phyloP scores from a whole-genome alignment of 164 flowering plant genomes.

The Brasenia schreberi region DNA sequence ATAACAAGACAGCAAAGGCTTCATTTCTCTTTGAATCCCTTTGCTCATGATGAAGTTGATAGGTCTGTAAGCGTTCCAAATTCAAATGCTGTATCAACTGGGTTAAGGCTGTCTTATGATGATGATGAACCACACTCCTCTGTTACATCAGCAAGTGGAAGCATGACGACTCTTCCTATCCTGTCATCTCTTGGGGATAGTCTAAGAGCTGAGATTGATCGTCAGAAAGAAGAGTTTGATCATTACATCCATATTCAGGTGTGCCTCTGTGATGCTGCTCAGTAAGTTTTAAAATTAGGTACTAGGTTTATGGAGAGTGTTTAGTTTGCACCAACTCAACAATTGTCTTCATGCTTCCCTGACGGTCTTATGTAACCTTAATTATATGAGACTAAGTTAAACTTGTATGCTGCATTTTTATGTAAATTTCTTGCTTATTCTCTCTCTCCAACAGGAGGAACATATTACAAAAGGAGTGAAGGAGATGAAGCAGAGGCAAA shows the following conservation, averaged over 20 bases:
- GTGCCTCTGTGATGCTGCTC: not conserved
- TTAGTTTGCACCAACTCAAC: too few species aligned
- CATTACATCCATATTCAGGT: slow-evolving; percentile 68
- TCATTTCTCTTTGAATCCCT: slow-evolving; percentile 53
- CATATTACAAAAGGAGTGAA: slow-evolving; percentile 47
- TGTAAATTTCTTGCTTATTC: not conserved
- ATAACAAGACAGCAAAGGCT: slow-evolving; percentile 41
- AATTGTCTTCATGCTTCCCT: too few species aligned
- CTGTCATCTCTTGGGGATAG: slow-evolving; percentile 39
- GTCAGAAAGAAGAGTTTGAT: slow-evolving; percentile 67
- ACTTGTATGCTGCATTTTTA: too few species aligned
- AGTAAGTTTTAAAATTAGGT: not conserved
- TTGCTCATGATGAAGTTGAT: slow-evolving; percentile 43
- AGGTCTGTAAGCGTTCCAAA: slow-evolving; percentile 35
- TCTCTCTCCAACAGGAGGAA: slow-evolving; percentile 44
- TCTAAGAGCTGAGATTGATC: slow-evolving; percentile 43
- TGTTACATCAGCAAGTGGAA: slow-evolving; percentile 61
- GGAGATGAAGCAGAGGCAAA: slow-evolving; percentile 62
- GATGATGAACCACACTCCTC: slow-evolving; percentile 80
- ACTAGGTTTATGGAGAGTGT: not conserved
- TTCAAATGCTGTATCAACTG: slow-evolving; percentile 64
- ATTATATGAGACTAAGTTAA: too few species aligned
- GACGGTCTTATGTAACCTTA: too few species aligned
- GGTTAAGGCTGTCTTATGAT: slow-evolving; percentile 67
- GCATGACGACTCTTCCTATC: slow-evolving; percentile 42